These are phyloP conservation scores for Blastomyces percursus DNA, from an alignment of 2,329 filamentous ascomycete species.

Conservation along the genomic window DNA sequence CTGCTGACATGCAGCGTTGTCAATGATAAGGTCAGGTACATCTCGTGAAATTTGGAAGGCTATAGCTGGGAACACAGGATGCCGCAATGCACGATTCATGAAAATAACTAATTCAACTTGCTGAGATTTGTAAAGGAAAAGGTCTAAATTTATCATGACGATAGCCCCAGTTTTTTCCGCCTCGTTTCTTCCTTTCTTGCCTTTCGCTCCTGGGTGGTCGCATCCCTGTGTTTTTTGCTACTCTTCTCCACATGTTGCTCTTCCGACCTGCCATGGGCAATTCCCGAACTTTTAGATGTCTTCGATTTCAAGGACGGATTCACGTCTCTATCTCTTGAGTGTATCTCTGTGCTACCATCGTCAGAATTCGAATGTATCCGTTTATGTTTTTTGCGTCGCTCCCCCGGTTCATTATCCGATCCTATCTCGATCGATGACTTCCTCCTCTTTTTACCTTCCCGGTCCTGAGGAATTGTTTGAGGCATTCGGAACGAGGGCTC, in stretches of 20 bases:
- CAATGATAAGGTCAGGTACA: not conserved
- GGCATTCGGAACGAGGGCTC: conserved; percentile 26
- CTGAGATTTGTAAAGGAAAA: not conserved
- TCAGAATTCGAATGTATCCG: conserved; percentile 22
- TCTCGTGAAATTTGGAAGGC: not conserved
- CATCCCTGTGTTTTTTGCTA: conserved; percentile 31
- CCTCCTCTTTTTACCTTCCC: conserved; percentile 31
- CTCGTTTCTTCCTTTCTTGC: conserved; percentile 27
- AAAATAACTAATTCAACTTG: not conserved
- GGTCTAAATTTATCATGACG: conserved; percentile 8
- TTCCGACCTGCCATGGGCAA: conserved; percentile 4
- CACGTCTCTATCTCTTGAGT: conserved; percentile 11
- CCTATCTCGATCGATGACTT: conserved; percentile 16
- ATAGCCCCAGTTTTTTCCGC: conserved; percentile 23
- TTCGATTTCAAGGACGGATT: not conserved
- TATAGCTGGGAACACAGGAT: no score
- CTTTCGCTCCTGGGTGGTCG: conserved; percentile 25
- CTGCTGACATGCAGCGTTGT: not conserved
- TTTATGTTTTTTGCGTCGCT: conserved; percentile 30
- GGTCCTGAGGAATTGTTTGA: conserved; percentile 17
- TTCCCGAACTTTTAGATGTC: not conserved
- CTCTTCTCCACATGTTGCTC: conserved; percentile 10
- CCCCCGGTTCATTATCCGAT: conserved; percentile 15
- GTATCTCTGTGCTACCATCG: conserved; percentile 13
- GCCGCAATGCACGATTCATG: not conserved